Percentiles rank a stretch among this genome's conserved stretches.
phyloP scores from a whole-genome alignment of 768 basidiomycete genomes.

The Lentinus tigrinus region DNA sequence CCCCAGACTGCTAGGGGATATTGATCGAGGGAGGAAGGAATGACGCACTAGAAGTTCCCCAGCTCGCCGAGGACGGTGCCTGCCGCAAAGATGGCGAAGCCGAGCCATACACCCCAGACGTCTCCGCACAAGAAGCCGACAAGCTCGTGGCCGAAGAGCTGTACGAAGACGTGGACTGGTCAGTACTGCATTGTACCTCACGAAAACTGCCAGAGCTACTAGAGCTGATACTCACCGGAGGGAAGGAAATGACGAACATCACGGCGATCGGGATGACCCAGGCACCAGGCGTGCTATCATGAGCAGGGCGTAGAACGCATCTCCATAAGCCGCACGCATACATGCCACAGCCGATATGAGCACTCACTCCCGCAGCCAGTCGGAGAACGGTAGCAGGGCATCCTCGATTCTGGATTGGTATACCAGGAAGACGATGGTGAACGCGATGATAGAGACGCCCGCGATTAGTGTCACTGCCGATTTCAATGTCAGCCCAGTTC shows the following conservation, averaged over 20 bases:
- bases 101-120: constrained; percentile 85
- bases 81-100: constrained; percentile 81
- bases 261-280: constrained; percentile 44
- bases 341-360: background rate
- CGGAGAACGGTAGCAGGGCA: constrained; percentile 61
- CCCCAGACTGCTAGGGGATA: too few relatives aligned
- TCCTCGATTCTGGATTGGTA: constrained; percentile 57
- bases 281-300: constrained; percentile 8
- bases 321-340: background rate
- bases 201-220: too few relatives aligned
- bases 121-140: constrained; percentile 83
- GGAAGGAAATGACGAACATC: constrained; percentile 40
- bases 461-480: background rate
- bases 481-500: background rate
- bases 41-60: constrained; percentile 75
- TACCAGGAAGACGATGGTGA: constrained; percentile 36
- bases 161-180: background rate
- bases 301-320: background rate
- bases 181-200: background rate
- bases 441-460: constrained; percentile 20
- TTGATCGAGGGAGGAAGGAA: background rate
- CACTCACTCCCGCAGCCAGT: constrained; percentile 59
- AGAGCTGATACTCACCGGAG: constrained; percentile 11
- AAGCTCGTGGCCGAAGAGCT: constrained; percentile 91
- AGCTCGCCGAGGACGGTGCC: constrained; percentile 80